Percentiles rank a stretch among this genome's conserved stretches.
phyloP scores from a whole-genome alignment of 1,139 yeast species.

The Debaryomyces sp. region DNA sequence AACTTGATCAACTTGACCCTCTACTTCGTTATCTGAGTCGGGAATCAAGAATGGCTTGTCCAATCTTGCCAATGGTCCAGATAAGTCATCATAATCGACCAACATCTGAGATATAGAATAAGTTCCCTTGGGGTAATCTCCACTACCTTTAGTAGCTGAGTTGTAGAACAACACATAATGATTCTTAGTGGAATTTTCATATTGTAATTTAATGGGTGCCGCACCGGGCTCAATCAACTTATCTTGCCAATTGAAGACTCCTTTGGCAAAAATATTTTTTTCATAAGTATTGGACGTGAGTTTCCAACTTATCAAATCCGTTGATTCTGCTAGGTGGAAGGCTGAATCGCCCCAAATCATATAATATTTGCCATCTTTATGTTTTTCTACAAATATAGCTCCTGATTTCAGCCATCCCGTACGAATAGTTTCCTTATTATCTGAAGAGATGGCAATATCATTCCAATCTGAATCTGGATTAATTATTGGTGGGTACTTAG shows the following conservation, averaged over 20 bases:
- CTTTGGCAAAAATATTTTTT: conserved; percentile 31
- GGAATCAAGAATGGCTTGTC: conserved; percentile 43
- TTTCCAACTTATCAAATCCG: conserved; percentile 41
- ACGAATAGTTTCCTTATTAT: conserved; percentile 29
- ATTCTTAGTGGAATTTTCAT: conserved; percentile 25
- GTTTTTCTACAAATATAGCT: conserved; percentile 40
- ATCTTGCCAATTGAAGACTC: conserved; percentile 36
- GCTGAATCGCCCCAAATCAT: conserved; percentile 52
- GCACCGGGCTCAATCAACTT: conserved; percentile 48
- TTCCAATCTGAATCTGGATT: conserved; percentile 30
- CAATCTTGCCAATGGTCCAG: conserved; percentile 43
- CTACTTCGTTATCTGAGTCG: conserved; percentile 37
- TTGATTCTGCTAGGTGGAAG: conserved; percentile 40
- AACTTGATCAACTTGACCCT: conserved; percentile 47
- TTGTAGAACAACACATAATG: conserved; percentile 46
- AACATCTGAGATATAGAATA: conserved; percentile 47
- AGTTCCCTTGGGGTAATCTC: conserved; percentile 30
- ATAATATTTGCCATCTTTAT: conserved; percentile 39
- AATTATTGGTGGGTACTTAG: conserved; percentile 41
- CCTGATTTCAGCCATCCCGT: conserved; percentile 49
- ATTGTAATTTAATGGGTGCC: conserved; percentile 40
- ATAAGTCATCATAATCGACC: conserved; percentile 42
- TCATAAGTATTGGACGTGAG: conserved; percentile 24
- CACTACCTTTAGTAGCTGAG: conserved; percentile 43
- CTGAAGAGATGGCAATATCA: conserved; percentile 32